Percentiles rank a stretch among this genome's conserved stretches.
phyloP scores from a whole-genome alignment of 805 yeast species.

The Starmerella powellii region DNA sequence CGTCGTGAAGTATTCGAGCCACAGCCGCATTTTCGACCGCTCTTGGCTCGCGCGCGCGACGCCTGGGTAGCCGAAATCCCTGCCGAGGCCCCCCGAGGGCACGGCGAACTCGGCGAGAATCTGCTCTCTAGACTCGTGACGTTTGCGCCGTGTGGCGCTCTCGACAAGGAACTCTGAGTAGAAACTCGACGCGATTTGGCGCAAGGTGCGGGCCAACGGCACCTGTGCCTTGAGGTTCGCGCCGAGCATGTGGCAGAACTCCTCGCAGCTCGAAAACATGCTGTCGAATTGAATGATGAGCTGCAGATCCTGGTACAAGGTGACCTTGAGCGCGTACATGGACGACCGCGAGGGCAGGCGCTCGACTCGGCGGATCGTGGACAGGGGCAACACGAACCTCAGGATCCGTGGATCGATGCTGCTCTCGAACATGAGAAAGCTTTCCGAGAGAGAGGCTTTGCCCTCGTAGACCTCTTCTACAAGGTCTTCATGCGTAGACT shows the following conservation, averaged over 20 bases:
- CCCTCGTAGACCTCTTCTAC: constrained; percentile 40
- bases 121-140: constrained; percentile 24
- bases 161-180: constrained; percentile 76
- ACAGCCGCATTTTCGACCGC: constrained; percentile 71
- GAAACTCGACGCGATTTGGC: constrained; percentile 54
- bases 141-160: constrained; percentile 32
- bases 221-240: constrained; percentile 50
- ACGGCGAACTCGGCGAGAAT: constrained; percentile 16
- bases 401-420: constrained; percentile 57
- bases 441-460: constrained; percentile 56
- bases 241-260: constrained; percentile 60
- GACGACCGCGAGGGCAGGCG: constrained; percentile 65
- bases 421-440: constrained; percentile 64
- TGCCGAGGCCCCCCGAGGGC: constrained; percentile 84
- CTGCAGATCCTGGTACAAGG: constrained; percentile 52
- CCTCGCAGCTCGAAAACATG: constrained; percentile 62
- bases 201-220: constrained; percentile 41
- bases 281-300: constrained; percentile 68
- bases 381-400: constrained; percentile 56
- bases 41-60: constrained; percentile 66
- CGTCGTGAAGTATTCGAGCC: constrained; percentile 81
- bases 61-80: constrained; percentile 78
- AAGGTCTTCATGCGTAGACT: constrained; percentile 6
- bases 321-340: constrained; percentile 64
- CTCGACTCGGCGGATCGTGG: constrained; percentile 74